These are phyloP conservation scores for Penicillium sp. DNA, from an alignment of 2,329 filamentous ascomycete species.

Conservation along the genomic window DNA sequence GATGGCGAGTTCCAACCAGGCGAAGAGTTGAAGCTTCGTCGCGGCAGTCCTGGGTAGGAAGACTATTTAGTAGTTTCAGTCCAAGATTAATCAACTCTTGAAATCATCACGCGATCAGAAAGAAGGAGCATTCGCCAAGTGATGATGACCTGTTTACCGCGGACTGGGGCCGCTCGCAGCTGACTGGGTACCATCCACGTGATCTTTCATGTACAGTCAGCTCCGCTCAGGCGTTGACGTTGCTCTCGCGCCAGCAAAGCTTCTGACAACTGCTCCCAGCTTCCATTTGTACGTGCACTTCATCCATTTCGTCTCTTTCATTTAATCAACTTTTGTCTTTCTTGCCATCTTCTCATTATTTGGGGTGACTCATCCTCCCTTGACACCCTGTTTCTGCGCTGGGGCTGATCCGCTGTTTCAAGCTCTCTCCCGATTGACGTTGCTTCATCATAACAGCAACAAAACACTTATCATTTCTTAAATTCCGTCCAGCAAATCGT, in stretches of 20 bases:
- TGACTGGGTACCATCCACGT: constrained; percentile 16
- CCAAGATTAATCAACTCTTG: background rate
- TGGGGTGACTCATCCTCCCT: constrained; percentile 4
- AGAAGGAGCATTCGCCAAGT: background rate
- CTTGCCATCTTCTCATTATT: constrained; percentile 3
- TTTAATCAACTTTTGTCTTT: constrained; percentile 12
- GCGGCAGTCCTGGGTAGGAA: background rate
- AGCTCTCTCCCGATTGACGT: constrained; percentile 32
- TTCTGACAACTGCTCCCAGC: constrained; percentile 25
- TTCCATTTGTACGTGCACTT: constrained; percentile 24
- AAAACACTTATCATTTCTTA: constrained; percentile 16
- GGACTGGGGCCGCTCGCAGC: constrained; percentile 2
- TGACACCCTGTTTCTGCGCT: constrained; percentile 9
- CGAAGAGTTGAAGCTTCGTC: background rate
- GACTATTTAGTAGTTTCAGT: background rate
- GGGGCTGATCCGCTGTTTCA: constrained; percentile 22
- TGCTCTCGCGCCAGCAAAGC: constrained; percentile 28
- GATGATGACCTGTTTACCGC: constrained; percentile 1
- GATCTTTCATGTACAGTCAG: constrained; percentile 20
- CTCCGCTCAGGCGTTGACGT: constrained; percentile 24
- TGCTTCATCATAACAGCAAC: constrained; percentile 32
- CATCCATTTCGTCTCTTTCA: constrained; percentile 20
- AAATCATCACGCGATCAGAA: background rate
- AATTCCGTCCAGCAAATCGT: constrained; percentile 11
- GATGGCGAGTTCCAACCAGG: background rate